Base-by-base conservation (phyloP, 2,329 filamentous ascomycete genomes). In the Epichloe sibirici region DNA sequence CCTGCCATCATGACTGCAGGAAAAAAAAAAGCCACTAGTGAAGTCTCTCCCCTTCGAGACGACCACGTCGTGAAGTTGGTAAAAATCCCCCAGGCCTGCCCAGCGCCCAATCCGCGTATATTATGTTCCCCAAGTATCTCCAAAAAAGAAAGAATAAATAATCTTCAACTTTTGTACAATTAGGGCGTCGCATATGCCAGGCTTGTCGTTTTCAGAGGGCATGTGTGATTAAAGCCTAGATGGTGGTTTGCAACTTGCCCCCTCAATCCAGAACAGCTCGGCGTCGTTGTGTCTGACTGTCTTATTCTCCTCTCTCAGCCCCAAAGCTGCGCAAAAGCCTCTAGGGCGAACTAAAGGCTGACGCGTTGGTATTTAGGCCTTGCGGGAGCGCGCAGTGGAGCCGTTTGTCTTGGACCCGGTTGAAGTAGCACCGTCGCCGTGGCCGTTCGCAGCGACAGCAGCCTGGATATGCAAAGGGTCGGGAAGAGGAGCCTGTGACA, bases 391-490 rank as follows among this genome's bases (percentile, higher is more conserved):
- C 48, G 83, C 82, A 53, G 76, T 76, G 56, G 76, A 70, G 58
- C 80, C 82, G 64, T 78, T 85, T 59, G 77, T 67, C 71, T 76
- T 78, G 59, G 71, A 69, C 46, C 76, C 76, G 48, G 77, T 78
- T 56, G 75, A 65, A 55, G 71, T 76, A 71, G 76, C 71, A 51
- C 76, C 71, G 65, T 76, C 72, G 69, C 74, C 67, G 55, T 75
- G 74, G 54, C 79, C 76, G 51, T 63, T 74, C 70, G 71, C 67
- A 66, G 74, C 68, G 68, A 74, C 65, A 42, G 75, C 72, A 51
- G 78, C 77, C 55, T 83, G 72, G 65, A 87, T 78, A 65, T 84
- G 79, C 67, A 88, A 86, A 74, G 90, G 89, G 68, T 94, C 90
- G 62, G 91, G 87, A 49, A 93, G 75, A 59, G 78, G 78, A 50